Evolutionary conservation across 2,329 filamentous ascomycete species (phyloP), one percentile per base, ranked within the genome.

Genomic region (Lachnellula cervina): DNA sequence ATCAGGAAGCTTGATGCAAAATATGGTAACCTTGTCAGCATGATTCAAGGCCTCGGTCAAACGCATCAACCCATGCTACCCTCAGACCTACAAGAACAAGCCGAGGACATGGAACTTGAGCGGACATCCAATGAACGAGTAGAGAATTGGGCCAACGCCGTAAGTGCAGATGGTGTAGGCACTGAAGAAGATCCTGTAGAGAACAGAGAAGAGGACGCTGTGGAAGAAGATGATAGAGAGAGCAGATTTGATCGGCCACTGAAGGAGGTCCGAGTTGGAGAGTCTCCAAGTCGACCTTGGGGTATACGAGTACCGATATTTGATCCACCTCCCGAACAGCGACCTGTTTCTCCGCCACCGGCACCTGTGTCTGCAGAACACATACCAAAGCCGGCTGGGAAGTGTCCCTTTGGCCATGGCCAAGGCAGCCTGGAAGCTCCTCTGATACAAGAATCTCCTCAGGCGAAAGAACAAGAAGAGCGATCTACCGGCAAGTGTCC

Each of bases 241-340:
- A 80, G 85, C 55, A 88, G 86, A 66, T 97, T 96, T 69, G 90
- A 96, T 62, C 82, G 92, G 45, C 86, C 89, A 0, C 72, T 97
- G 51, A 90, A 93, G 68, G 93, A 97, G 65, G 83, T 97, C 9
- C 81, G 93, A n/a, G 85, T 97, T 21, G 93, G 93, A 44, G 93
- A 97, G 72, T 96, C 90, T 14, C 93, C 93, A 5, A 96, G 89
- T 70, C 81, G 93, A 45, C 93, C 93, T 14, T 97, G 92, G 92
- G 92, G 92, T 5, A 96, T 97, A 51, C 83, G 84, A 5, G 86
- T 97, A 0, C 92, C 92, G 2, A 71, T 82, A 38, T 76, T 80
- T 59, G 76, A 80, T 55, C 62, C 69, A 17, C 64, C 69, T 47
- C 62, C 68, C 44, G 65, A 69, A 23, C 69, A 70, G 19, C 73